Conservation (phyloP, 495 filamentous ascomycete genomes). For the Entonaema liquescens region DNA sequence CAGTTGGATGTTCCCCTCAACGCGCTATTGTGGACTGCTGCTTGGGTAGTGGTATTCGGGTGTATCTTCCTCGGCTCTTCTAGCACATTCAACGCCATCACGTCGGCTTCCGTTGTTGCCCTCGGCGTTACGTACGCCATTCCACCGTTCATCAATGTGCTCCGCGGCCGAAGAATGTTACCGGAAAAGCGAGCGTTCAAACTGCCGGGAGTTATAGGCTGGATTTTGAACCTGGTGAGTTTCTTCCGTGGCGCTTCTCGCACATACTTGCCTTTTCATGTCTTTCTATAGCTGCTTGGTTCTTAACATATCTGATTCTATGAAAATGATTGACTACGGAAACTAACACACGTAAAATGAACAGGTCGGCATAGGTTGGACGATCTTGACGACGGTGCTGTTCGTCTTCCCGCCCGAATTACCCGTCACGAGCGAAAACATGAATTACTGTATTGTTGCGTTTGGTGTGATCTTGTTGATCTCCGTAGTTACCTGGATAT, state of each 20-base stretch:
- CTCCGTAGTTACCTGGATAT: conserved; percentile 70
- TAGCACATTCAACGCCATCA: conserved; percentile 72
- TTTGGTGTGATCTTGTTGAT: conserved; percentile 75
- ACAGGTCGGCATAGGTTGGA: conserved; percentile 71
- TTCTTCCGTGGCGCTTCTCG: neutral
- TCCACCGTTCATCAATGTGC: conserved; percentile 71
- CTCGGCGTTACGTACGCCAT: conserved; percentile 78
- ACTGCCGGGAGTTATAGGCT: conserved; percentile 65
- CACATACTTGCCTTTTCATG: neutral
- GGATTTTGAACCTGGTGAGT: conserved; percentile 65
- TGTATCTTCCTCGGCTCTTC: conserved; percentile 79
- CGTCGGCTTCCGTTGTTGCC: conserved; percentile 74
- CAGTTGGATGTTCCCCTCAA: conserved; percentile 73
- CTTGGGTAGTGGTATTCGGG: conserved; percentile 73
- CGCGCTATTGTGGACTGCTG: conserved; percentile 70
- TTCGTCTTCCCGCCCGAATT: conserved; percentile 78
- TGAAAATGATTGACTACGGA: too few relatives aligned
- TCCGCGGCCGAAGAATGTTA: conserved; percentile 70
- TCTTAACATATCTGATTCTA: neutral
- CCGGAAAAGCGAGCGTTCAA: conserved; percentile 68
- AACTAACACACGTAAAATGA: neutral
- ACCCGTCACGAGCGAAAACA: conserved; percentile 72
- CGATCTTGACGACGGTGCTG: conserved; percentile 73
- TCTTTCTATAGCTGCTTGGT: neutral
- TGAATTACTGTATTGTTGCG: conserved; percentile 80